phyloP scores from a whole-genome alignment of 2,329 filamentous ascomycete genomes.

The Aspergillus bombycis region DNA sequence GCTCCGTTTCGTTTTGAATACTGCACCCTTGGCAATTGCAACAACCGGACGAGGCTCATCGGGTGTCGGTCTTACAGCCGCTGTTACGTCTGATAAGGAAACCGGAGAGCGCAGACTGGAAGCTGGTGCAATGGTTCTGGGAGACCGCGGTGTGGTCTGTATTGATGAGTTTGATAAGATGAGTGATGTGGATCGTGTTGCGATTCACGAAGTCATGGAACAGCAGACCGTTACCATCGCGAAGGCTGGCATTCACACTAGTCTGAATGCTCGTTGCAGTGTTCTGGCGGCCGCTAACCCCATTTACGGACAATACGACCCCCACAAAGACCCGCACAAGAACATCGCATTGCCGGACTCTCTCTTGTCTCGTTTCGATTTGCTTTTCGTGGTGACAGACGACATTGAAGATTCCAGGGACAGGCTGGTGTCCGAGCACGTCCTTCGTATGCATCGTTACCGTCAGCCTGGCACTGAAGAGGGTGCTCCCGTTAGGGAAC shows the following conservation, averaged over 20 bases:
- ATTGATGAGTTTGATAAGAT: conserved; percentile 99
- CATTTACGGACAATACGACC: conserved; percentile 97
- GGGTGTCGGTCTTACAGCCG: conserved; percentile 94
- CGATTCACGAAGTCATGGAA: conserved; percentile 99
- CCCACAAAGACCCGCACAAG: conserved; percentile 97
- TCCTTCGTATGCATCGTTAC: conserved; percentile 95
- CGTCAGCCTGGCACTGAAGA: conserved; percentile 91
- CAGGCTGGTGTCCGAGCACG: conserved; percentile 90
- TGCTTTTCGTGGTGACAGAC: conserved; percentile 95
- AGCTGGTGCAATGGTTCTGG: conserved; percentile 98
- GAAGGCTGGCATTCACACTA: conserved; percentile 97
- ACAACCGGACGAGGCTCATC: conserved; percentile 97
- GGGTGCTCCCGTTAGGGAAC: conserved; percentile 89
- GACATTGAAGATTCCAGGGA: conserved; percentile 95
- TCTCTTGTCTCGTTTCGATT: conserved; percentile 94
- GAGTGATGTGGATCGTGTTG: conserved; percentile 96
- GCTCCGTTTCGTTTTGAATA: conserved; percentile 94
- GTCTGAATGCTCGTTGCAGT: conserved; percentile 92
- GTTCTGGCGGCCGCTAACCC: conserved; percentile 96
- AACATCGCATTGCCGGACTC: conserved; percentile 98
- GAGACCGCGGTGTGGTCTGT: conserved; percentile 93
- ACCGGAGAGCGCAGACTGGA: conserved; percentile 93
- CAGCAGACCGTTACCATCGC: conserved; percentile 99
- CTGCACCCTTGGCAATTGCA: conserved; percentile 91
- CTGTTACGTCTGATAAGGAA: conserved; percentile 95